Evolutionary conservation across 306 rosid species (phyloP), one percentile per base, ranked within the genome.

Genomic region (Fragaria vesca): DNA sequence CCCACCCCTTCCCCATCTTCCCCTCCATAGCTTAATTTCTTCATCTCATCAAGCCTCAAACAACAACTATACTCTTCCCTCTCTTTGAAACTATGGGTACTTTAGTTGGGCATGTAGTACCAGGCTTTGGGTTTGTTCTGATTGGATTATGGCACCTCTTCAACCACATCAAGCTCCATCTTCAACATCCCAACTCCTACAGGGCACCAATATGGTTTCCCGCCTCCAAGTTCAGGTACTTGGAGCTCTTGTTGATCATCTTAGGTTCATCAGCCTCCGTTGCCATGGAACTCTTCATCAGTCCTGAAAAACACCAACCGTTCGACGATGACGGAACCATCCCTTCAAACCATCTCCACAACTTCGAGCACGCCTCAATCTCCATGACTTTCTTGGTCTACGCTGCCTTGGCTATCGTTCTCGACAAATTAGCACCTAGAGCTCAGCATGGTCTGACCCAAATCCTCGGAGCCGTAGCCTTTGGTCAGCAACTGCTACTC

Each of bases 71-170:
- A 43, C 10, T 1, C 12, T 63, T 75, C 62, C 32, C 12, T 40
- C 43, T 57, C n/a, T 42, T 26, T 11, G 30, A 24, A 42, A 60
- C 12, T 45, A 86, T 94, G 98, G 98, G 97, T 2, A 86, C 87
- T 61, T 79, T 92, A 2, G 77, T 88, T 1, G 98, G 98, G 12
- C 98, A 94, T 58, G 95, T 94, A 2, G 87, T 87, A 12, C 97
- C 97, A 8, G 98, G 98, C 5, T 72, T 88, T n/a, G 97, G 87
- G 4, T 94, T 94, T 87, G 45, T 88, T 16, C 38, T 94, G 5
- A 69, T 90, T 38, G 98, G 98, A 0, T 47, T 94, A 16, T 94
- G 98, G 98, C 98, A 94, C 74, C 93, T 94, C 82, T 79, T 84
- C 46, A 94, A 89, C 88, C 85, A 92, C 82, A 90, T 82, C 75